Evolutionary conservation across 2,329 filamentous ascomycete species (phyloP).

Genomic region (Xylaria sp.): DNA sequence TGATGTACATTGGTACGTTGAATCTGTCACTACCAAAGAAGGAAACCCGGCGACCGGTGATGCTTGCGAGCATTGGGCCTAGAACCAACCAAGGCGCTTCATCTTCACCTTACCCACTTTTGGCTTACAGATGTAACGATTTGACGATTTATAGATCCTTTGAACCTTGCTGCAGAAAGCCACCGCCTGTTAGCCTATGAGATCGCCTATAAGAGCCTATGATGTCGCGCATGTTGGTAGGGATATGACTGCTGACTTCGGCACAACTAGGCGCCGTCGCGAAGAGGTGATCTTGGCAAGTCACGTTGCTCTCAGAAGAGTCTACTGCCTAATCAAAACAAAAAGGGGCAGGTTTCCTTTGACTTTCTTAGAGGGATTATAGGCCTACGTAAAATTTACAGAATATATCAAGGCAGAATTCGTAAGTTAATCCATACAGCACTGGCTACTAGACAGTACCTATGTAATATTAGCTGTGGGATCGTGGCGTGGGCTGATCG

Average conservation of each 20-base stretch:
- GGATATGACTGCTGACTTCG: too few relatives aligned
- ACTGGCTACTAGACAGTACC: neutral
- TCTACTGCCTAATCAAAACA: too few relatives aligned
- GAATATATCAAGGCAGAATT: neutral
- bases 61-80: neutral
- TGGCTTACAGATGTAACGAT: too few relatives aligned
- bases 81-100: too few relatives aligned
- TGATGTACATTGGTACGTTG: neutral
- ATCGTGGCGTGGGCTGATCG: constrained; percentile 11
- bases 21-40: neutral
- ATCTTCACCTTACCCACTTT: neutral
- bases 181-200: too few relatives aligned
- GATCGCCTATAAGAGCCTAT: too few relatives aligned
- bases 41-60: neutral
- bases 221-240: too few relatives aligned
- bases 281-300: too few relatives aligned
- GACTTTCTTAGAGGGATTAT: neutral
- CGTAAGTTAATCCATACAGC: neutral
- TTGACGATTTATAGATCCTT: too few relatives aligned
- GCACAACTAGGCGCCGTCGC: too few relatives aligned
- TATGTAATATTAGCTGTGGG: constrained; percentile 1
- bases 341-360: neutral
- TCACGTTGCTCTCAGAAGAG: too few relatives aligned
- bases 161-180: too few relatives aligned
- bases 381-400: neutral